Evolutionary conservation across 2,329 filamentous ascomycete genomes (phyloP).

Genomic region (Oidium heveae): DNA sequence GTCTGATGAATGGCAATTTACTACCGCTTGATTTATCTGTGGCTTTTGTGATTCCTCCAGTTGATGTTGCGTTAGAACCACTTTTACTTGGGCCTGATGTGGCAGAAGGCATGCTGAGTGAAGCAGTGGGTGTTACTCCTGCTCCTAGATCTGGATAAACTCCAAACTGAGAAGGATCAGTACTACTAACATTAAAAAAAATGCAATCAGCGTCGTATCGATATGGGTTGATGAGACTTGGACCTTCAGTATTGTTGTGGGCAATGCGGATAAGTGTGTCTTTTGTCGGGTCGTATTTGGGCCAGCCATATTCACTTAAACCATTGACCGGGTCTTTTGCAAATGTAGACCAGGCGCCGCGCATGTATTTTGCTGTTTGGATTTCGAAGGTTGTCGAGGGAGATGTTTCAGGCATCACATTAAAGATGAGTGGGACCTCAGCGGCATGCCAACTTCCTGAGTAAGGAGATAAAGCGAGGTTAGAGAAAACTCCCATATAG

Average conservation of each 20-base stretch:
- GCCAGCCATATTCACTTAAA: constrained; percentile 13
- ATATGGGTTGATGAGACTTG: constrained; percentile 10
- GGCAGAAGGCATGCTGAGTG: no score
- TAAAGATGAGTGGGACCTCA: constrained; percentile 15
- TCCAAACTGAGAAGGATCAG: constrained; percentile 1
- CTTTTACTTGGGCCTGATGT: no score
- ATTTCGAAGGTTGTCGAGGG: constrained; percentile 11
- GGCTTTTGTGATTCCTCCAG: no score
- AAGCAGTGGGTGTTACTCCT: constrained; percentile 1
- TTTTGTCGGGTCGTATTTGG: constrained; percentile 6
- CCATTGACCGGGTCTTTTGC: constrained; percentile 16
- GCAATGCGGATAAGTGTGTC: constrained; percentile 11
- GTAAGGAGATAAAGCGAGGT: constrained; percentile 12
- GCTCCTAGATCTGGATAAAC: constrained; percentile 4
- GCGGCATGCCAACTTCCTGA: constrained; percentile 15
- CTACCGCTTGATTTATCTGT: no score
- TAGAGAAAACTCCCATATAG: constrained; percentile 16
- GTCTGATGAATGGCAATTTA: no score
- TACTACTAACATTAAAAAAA: constrained; percentile 6
- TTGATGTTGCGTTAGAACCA: no score
- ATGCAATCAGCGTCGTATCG: constrained; percentile 10
- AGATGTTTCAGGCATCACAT: constrained; percentile 7
- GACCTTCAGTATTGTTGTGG: constrained; percentile 11
- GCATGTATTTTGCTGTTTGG: constrained; percentile 14
- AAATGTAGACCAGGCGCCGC: constrained; percentile 18